phyloP scores from a whole-genome alignment of 2,329 filamentous ascomycete genomes.

The Cryphonectria naterciae region DNA sequence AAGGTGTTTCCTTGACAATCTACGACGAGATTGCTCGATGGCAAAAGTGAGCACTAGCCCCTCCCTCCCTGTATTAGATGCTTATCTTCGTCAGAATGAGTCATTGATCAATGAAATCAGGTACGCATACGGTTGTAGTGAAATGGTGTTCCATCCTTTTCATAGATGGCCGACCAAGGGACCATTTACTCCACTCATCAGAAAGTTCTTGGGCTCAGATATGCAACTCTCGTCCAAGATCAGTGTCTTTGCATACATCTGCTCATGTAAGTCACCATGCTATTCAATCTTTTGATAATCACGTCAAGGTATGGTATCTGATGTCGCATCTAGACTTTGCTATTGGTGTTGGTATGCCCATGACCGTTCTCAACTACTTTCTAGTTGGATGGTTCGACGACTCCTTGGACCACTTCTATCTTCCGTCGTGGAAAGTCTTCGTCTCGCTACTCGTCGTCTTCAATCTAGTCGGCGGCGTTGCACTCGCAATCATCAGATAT shows the following conservation, averaged over 20 bases:
- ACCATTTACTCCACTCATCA: constrained; percentile 68
- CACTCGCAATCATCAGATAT: constrained; percentile 66
- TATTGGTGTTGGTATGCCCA: constrained; percentile 67
- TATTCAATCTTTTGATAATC: background rate
- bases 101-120: constrained; percentile 4
- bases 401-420: constrained; percentile 66
- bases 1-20: constrained; percentile 73
- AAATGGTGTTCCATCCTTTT: constrained; percentile 71
- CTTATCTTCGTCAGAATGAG: too few relatives aligned
- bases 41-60: constrained; percentile 56
- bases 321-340: constrained; percentile 66
- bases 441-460: constrained; percentile 67
- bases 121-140: constrained; percentile 72
- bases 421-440: constrained; percentile 67
- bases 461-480: constrained; percentile 61
- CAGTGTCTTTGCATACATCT: constrained; percentile 72
- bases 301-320: constrained; percentile 23
- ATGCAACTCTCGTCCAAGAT: constrained; percentile 70
- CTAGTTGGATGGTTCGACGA: constrained; percentile 73
- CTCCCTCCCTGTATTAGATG: background rate
- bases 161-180: constrained; percentile 63
- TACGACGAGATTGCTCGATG: constrained; percentile 74
- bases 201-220: constrained; percentile 62
- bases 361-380: constrained; percentile 73
- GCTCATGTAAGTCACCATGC: constrained; percentile 38